Percentiles rank a stretch among this genome's conserved stretches.
Conservation (phyloP, 2,329 filamentous ascomycete genomes). For the Pseudogymnoascus pannorum region DNA sequence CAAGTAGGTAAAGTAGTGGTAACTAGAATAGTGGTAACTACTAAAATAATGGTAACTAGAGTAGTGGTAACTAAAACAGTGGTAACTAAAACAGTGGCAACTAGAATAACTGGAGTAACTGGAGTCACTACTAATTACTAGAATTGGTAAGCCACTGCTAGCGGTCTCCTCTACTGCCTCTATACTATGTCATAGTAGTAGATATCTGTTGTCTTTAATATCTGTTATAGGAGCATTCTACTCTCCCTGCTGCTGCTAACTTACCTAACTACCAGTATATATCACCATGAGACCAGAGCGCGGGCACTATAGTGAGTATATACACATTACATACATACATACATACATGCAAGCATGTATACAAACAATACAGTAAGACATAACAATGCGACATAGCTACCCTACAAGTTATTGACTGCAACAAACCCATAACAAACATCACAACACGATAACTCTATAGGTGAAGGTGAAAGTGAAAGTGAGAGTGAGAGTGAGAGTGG, state of each 20-base stretch:
- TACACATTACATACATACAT: not conserved
- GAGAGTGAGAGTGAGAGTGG: no score
- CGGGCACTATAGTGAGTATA: not conserved
- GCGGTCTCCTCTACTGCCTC: not conserved
- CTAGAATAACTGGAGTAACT: not conserved
- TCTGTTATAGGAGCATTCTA: no score
- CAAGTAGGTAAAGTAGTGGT: no score
- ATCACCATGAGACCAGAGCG: no score
- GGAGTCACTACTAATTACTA: not conserved
- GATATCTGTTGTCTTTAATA: not conserved
- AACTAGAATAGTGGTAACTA: no score
- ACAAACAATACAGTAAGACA: not conserved
- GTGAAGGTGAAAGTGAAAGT: no score
- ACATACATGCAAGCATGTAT: no score
- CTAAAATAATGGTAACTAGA: no score
- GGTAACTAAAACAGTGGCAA: no score
- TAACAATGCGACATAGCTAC: not conserved
- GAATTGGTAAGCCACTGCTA: not conserved
- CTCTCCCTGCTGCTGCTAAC: not conserved
- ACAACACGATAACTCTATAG: not conserved
- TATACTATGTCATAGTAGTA: not conserved
- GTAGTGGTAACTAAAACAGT: not conserved
- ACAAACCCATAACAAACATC: not conserved
- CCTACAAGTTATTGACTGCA: not conserved
- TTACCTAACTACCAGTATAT: no score